Evolutionary conservation across 139 green algal genomes (phyloP).

Genomic region (Auxenochlorella pyrenoidosa): DNA sequence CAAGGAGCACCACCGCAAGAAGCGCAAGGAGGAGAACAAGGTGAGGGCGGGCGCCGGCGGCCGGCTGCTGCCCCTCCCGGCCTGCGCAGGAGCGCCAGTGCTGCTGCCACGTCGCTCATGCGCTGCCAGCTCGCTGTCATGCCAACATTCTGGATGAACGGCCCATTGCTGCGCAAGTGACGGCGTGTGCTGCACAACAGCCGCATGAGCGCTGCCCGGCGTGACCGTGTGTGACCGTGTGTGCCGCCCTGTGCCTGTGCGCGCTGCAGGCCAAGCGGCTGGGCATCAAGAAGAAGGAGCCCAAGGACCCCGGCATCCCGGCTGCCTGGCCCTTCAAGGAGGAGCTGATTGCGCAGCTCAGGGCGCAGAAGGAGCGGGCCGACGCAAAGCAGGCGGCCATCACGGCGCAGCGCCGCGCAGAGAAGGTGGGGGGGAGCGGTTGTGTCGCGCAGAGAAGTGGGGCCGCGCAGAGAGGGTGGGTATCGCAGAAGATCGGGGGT

Average conservation of each 20-base stretch:
- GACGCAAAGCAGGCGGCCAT: conserved; percentile 61
- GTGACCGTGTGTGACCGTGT: too few species aligned
- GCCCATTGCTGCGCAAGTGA: too few species aligned
- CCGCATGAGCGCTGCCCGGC: too few species aligned
- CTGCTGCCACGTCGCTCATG: too few species aligned
- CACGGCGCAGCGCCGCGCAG: not conserved
- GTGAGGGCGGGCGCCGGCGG: not conserved
- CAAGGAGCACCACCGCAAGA: conserved; percentile 50
- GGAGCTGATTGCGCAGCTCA: conserved; percentile 90
- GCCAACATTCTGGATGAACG: too few species aligned
- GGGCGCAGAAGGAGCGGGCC: conserved; percentile 77
- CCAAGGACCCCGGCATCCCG: conserved; percentile 95
- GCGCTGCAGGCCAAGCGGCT: conserved; percentile 77
- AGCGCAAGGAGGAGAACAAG: conserved; percentile 68
- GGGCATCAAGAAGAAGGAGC: conserved; percentile 62
- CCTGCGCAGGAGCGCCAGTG: too few species aligned
- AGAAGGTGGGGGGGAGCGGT: not conserved
- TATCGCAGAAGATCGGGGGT: too few species aligned
- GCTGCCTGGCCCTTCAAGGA: conserved; percentile 94
- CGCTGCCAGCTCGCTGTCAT: too few species aligned
- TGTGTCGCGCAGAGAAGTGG: not conserved
- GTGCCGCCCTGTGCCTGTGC: too few species aligned
- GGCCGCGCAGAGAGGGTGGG: not conserved
- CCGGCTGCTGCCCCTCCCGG: too few species aligned
- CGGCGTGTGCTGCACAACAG: too few species aligned